phyloP scores from a whole-genome alignment of 23 red algal species.

The Agarophyton chilense region DNA sequence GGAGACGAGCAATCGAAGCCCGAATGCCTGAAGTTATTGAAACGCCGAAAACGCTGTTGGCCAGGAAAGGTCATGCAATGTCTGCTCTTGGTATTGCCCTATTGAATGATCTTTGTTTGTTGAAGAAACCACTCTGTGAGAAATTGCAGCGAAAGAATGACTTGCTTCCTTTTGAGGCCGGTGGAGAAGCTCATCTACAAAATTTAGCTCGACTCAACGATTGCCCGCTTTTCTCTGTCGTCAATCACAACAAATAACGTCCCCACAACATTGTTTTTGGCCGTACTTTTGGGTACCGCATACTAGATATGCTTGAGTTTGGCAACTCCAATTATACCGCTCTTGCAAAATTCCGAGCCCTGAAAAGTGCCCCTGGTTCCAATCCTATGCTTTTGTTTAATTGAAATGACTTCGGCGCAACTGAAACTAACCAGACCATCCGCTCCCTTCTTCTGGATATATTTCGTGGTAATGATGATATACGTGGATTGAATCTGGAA shows the following conservation, averaged over 20 bases:
- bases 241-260: slow-evolving; percentile 90
- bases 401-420: slow-evolving; percentile 56
- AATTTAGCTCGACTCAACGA: slow-evolving; percentile 84
- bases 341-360: slow-evolving; percentile 26
- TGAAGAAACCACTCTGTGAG: slow-evolving; percentile 75
- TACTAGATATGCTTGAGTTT: slow-evolving; percentile 98
- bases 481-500: slow-evolving; percentile 56
- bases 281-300: slow-evolving; percentile 81
- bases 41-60: slow-evolving; percentile 68
- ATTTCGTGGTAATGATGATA: slow-evolving; percentile 79
- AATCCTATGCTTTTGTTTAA: slow-evolving; percentile 81
- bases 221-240: slow-evolving; percentile 86
- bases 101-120: slow-evolving; percentile 63
- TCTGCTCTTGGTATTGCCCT: slow-evolving; percentile 53
- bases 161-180: slow-evolving; percentile 89
- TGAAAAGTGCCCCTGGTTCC: slow-evolving; percentile 58
- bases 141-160: slow-evolving; percentile 85
- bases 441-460: slow-evolving; percentile 68
- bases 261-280: slow-evolving; percentile 91
- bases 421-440: slow-evolving; percentile 17
- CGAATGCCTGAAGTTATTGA: slow-evolving; percentile 80
- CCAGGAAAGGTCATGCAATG: slow-evolving; percentile 69
- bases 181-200: slow-evolving; percentile 79
- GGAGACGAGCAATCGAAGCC: slow-evolving; percentile 59
- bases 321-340: slow-evolving; percentile 64